Evolutionary conservation across 345 rosid genomes (phyloP).

Genomic region (Murraya paniculata): DNA sequence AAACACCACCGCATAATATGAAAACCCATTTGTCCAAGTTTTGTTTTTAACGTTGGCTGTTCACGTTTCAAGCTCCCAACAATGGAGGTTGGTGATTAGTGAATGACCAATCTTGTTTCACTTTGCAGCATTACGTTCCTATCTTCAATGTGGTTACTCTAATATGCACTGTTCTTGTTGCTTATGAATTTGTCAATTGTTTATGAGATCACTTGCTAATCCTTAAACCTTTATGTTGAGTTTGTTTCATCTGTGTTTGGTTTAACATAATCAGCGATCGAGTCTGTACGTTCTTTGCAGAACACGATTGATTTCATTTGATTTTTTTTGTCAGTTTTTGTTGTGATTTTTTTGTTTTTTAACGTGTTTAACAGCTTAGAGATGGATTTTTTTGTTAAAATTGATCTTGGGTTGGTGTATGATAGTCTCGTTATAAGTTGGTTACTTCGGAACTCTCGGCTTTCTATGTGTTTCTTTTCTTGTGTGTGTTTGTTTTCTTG

Average conservation of each 20-base stretch:
- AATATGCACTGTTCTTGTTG: slow-evolving; percentile 21
- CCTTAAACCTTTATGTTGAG: slow-evolving; percentile 16
- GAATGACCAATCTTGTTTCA: not conserved
- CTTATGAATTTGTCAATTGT: not conserved
- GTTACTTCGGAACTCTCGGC: slow-evolving; percentile 4
- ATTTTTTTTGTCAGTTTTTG: slow-evolving; percentile 16
- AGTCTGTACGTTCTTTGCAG: slow-evolving; percentile 11
- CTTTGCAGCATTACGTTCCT: slow-evolving; percentile 15
- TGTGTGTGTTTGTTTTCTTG: not conserved
- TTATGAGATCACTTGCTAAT: slow-evolving; percentile 34
- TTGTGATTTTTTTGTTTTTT: slow-evolving; percentile 22
- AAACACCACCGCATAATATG: slow-evolving; percentile 26
- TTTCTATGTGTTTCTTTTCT: not conserved
- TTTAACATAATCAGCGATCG: slow-evolving; percentile 22
- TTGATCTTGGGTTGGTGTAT: slow-evolving; percentile 23
- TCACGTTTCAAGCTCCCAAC: slow-evolving; percentile 27
- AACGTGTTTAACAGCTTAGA: slow-evolving; percentile 17
- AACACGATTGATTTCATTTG: slow-evolving; percentile 19
- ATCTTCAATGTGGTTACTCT: slow-evolving; percentile 24
- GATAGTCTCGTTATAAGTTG: slow-evolving; percentile 23
- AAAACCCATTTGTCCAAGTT: slow-evolving; percentile 37
- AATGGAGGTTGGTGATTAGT: slow-evolving; percentile 25
- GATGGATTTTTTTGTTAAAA: slow-evolving; percentile 20
- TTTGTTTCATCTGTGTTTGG: slow-evolving; percentile 27
- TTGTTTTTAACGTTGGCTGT: slow-evolving; percentile 35